Conservation (phyloP, 177 flowering plant genomes). For the Tripterygium wilfordii region DNA sequence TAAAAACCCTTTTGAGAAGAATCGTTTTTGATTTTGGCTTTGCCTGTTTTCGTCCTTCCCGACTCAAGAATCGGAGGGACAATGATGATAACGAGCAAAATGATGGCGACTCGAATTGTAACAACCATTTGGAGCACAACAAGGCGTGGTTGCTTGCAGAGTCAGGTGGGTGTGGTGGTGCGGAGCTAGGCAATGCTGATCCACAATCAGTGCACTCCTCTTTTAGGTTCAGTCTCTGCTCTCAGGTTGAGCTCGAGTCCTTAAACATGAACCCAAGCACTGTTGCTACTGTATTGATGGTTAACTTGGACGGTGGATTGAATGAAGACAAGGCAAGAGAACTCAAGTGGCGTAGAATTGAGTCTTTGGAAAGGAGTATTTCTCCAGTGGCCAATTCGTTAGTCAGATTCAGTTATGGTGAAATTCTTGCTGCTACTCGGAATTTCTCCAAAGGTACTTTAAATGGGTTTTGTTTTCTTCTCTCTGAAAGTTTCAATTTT, state of each 20-base stretch:
- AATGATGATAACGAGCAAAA: constrained; percentile 5
- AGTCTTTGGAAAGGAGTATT: constrained; percentile 72
- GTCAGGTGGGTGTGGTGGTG: constrained; percentile 51
- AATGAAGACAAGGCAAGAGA: constrained; percentile 39
- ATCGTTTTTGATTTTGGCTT: constrained; percentile 66
- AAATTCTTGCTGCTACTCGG: constrained; percentile 61
- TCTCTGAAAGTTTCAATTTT: background rate
- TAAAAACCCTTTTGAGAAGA: constrained; percentile 31
- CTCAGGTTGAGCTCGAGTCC: constrained; percentile 75
- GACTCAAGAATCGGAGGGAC: too few species aligned
- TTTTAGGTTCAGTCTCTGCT: constrained; percentile 85
- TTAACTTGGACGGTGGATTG: constrained; percentile 71
- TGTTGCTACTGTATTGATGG: constrained; percentile 75
- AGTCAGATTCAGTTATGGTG: constrained; percentile 59
- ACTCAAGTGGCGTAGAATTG: constrained; percentile 56
- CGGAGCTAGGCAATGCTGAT: constrained; percentile 37
- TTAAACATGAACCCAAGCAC: constrained; percentile 31
- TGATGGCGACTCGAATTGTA: constrained; percentile 3
- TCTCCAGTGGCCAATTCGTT: constrained; percentile 64
- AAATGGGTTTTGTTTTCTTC: constrained; percentile 1
- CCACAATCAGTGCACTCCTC: constrained; percentile 86
- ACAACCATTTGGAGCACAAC: constrained; percentile 44
- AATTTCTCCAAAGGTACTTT: constrained; percentile 75
- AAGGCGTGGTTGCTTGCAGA: constrained; percentile 89
- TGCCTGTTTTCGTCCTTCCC: constrained; percentile 50